Conservation (phyloP, 208 protist genomes). For the Trypanosoma mega region DNA sequence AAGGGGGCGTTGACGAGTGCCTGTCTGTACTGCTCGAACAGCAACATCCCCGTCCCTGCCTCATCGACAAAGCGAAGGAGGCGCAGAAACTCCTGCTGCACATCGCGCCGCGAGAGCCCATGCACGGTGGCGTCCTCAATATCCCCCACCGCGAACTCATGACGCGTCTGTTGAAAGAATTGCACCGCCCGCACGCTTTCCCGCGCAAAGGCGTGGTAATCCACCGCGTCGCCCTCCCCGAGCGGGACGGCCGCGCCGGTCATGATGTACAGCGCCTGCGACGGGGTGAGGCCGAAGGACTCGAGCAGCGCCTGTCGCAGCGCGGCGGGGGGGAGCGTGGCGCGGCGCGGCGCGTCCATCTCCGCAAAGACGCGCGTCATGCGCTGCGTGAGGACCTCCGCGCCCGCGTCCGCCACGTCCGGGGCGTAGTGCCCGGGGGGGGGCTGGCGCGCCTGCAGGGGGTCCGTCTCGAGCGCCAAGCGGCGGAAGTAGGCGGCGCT, state of each 20-base stretch:
- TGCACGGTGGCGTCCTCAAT: constrained; percentile 66
- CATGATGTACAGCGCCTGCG: constrained; percentile 84
- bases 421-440: constrained; percentile 37
- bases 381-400: constrained; percentile 31
- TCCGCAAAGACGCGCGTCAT: constrained; percentile 57
- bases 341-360: constrained; percentile 42
- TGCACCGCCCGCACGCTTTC: constrained; percentile 55
- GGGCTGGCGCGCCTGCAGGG: constrained; percentile 41
- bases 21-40: constrained; percentile 57
- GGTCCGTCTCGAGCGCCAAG: constrained; percentile 75
- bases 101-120: constrained; percentile 72
- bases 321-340: constrained; percentile 43
- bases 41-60: constrained; percentile 50
- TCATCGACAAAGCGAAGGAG: constrained; percentile 72
- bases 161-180: constrained; percentile 66
- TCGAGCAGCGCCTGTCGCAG: constrained; percentile 58
- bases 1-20: constrained; percentile 70
- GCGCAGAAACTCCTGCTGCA: constrained; percentile 75
- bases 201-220: constrained; percentile 65
- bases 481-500: constrained; percentile 92
- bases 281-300: constrained; percentile 48
- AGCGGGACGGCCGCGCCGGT: constrained; percentile 44
- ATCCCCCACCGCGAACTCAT: constrained; percentile 53
- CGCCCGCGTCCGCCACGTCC: constrained; percentile 30
- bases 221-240: constrained; percentile 47